phyloP scores from a whole-genome alignment of 1,284 basidiomycete species.

The Agroathelia rolfsii region DNA sequence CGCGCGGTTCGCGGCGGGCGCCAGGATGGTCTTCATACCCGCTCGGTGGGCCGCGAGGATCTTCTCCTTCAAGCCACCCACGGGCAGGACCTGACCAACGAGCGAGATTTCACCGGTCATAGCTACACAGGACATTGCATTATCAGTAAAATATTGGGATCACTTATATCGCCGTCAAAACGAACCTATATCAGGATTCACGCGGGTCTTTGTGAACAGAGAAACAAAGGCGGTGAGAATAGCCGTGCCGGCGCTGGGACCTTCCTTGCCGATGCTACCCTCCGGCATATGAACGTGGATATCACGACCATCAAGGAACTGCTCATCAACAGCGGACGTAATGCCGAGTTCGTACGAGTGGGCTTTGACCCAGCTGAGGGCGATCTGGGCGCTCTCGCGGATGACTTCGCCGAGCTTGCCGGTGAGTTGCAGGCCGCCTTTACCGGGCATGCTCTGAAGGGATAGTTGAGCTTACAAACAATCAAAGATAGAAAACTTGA shows the following conservation, averaged over 20 bases:
- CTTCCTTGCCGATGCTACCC: conserved; percentile 96
- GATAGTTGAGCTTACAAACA: neutral
- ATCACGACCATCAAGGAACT: conserved; percentile 77
- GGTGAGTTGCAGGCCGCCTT: conserved; percentile 82
- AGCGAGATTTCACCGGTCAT: conserved; percentile 96
- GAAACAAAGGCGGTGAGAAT: conserved; percentile 87
- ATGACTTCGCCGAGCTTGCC: conserved; percentile 98
- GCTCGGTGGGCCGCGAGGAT: conserved; percentile 91
- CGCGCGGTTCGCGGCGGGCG: conserved; percentile 78
- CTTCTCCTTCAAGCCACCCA: conserved; percentile 93
- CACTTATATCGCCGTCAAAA: conserved; percentile 10
- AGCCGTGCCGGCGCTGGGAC: conserved; percentile 92
- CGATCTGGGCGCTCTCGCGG: conserved; percentile 91
- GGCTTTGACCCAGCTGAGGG: conserved; percentile 86
- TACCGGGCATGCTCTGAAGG: conserved; percentile 80
- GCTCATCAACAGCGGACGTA: conserved; percentile 58
- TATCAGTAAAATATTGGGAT: neutral
- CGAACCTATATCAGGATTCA: conserved; percentile 81
- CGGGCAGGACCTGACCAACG: conserved; percentile 86
- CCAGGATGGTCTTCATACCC: conserved; percentile 85
- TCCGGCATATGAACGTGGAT: conserved; percentile 95
- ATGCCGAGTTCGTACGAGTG: conserved; percentile 87
- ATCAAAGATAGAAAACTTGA: neutral
- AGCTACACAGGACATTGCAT: conserved; percentile 48
- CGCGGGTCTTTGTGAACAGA: conserved; percentile 75